Evolutionary conservation across 495 filamentous ascomycete genomes (phyloP), one percentile per base, ranked within the genome.

Genomic region (Acidiella bohemica): DNA sequence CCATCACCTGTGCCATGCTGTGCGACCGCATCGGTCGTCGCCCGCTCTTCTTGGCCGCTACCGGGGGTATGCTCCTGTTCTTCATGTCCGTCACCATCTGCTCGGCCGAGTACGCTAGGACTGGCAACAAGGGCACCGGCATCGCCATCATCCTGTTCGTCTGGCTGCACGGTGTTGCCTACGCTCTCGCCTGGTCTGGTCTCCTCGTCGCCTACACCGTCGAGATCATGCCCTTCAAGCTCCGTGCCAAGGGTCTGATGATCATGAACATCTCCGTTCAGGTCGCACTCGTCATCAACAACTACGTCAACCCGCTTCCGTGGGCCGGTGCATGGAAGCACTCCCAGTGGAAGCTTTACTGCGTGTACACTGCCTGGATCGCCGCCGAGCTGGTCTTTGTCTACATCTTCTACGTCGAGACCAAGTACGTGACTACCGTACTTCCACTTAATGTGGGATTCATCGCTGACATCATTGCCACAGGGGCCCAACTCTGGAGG

Each of bases 201-300:
- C 59, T 80, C 37, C 60, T 80, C 24, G 70, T 78, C 33, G 72
- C 75, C 22, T 59, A 59, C 39, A 41, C 53, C 5, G 46, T 78
- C 22, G 77, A 80, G 59, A 71, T 81, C 22, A 59, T 78, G 13
- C 75, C 75, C 0, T 84, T 76, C 59, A 67, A 71, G 34, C 63
- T 81, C 40, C 71, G 76, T 17, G 74, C 76, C 36, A 83, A 80
- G 65, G 76, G 76, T 34, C 71, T 79, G 62, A 74, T 79, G 16
- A 37, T 48, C 38, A 47, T 44, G 41, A 44, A 47, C 24, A 4
- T 47, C 11, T 11, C 30, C 14, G 44, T 47, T 7, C 41, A 44
- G 20, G 41, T 31, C 24, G 72, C 73, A 0, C 62, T 78, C 20
- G 74, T 68, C n/a, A 67, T 80, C 33, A 53, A 71, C 17, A 57